A percentile compares a stretch with the other conserved stretches of the same genome.
Evolutionary conservation across 371 early-diverging fungal species (phyloP).

Genomic region (Mortierella sp.): DNA sequence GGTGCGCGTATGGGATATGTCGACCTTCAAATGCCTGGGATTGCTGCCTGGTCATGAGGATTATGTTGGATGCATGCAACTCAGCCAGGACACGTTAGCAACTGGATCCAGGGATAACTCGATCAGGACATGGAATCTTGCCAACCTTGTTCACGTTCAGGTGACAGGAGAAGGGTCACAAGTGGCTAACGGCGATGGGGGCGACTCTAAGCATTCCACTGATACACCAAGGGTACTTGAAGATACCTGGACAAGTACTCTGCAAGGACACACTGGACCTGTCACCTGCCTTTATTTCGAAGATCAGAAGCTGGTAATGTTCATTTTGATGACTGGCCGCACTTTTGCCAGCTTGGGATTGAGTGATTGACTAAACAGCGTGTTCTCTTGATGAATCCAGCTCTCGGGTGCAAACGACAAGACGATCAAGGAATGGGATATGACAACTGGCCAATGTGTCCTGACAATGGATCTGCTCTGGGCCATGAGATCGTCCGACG

Average conservation of each 20-base stretch:
- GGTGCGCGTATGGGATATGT: slow-evolving; percentile 80
- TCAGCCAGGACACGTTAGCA: slow-evolving; percentile 70
- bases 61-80: slow-evolving; percentile 75
- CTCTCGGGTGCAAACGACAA: slow-evolving; percentile 90
- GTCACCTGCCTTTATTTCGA: slow-evolving; percentile 66
- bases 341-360: no score
- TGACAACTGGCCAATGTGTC: slow-evolving; percentile 77
- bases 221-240: slow-evolving; percentile 46
- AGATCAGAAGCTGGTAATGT: slow-evolving; percentile 55
- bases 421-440: slow-evolving; percentile 91
- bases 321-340: no score
- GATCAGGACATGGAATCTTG: slow-evolving; percentile 87
- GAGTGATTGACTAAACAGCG: no score
- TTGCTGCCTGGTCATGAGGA: slow-evolving; percentile 69
- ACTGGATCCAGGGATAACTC: slow-evolving; percentile 86
- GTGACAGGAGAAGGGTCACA: slow-evolving; percentile 35
- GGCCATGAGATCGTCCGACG: slow-evolving; percentile 59
- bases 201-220: slow-evolving; percentile 17
- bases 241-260: slow-evolving; percentile 55
- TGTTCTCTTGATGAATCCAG: slow-evolving; percentile 17
- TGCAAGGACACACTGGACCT: slow-evolving; percentile 65
- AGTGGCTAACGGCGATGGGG: slow-evolving; percentile 14
- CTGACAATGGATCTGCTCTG: slow-evolving; percentile 75
- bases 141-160: slow-evolving; percentile 59
- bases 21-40: slow-evolving; percentile 67